Base-by-base conservation (phyloP, 352 stramenopile species). In the Phytophthora podocarpi region DNA sequence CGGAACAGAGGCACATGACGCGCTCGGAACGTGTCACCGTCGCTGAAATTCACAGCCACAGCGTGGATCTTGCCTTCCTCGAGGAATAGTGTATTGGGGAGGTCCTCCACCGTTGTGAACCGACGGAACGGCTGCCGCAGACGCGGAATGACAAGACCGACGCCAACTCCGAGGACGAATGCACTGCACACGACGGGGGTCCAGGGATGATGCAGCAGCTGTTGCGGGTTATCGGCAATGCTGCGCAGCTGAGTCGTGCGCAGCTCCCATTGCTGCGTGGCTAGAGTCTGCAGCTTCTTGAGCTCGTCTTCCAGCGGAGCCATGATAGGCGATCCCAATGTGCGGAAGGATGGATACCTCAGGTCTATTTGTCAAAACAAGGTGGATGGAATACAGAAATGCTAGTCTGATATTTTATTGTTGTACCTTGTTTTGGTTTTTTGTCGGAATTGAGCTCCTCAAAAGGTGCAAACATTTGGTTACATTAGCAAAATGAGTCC, bases 1-100 rank as follows among this genome's bases (percentile, higher is more conserved):
- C 82, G 62, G 36, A 73, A 64, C 18, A 90, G 62, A 32, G 85
- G 80, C 48, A 86, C 37, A 67, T 94, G 79, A 10, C 85, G 81
- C 50, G 73, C 81, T 54, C 88, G 82, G 59, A 96, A 89, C 53
- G 85, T 96, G 67, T 95, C 88, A 7, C 88, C 88, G 50, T 96
- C 88, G 20, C 80, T 91, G 51, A 85, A 71, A 42, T 59, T 85
- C 26, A 92, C 76, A 32, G 73, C 72, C 5, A 72, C 51, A 10
- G 78, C 88, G 4, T 67, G 60, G 40, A 96, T 62, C 26, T 75
- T 67, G 20, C 64, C 69, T 49, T 93, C 72, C 7, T 90, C 32
- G 36, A 89, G 57, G 72, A 96, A 95, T 36, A 85, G 79, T 45
- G 59, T 68, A 41, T 78, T 76, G 23, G 88, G 88, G 40, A 96